A percentile compares a stretch with the other conserved stretches of the same genome.
phyloP scores from a whole-genome alignment of 1,139 yeast genomes.

The Protomyces gravidus region DNA sequence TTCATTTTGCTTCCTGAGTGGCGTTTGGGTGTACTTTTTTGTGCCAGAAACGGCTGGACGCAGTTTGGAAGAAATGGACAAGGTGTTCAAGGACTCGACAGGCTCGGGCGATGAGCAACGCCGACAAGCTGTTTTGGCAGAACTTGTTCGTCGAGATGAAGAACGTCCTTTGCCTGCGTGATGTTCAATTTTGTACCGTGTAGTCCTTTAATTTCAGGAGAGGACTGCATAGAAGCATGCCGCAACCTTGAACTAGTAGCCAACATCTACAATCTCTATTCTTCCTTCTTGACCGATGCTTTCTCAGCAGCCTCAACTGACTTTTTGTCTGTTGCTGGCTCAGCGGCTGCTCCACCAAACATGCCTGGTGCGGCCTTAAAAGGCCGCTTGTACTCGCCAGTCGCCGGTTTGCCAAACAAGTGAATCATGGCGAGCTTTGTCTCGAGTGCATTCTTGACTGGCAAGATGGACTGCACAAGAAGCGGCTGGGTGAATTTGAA shows the following conservation, averaged over 20 bases:
- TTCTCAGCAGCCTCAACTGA: conserved; percentile 83
- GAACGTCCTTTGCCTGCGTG: too few species aligned
- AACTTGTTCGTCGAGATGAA: background rate
- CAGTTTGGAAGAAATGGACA: conserved; percentile 58
- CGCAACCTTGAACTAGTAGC: too few species aligned
- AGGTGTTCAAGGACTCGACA: conserved; percentile 41
- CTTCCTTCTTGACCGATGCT: conserved; percentile 90
- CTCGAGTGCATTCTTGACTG: conserved; percentile 86
- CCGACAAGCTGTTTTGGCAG: conserved; percentile 3
- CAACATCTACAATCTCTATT: too few species aligned
- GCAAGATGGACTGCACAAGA: conserved; percentile 88
- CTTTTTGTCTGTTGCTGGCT: conserved; percentile 74
- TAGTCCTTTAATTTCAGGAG: too few species aligned
- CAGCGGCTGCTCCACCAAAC: conserved; percentile 65
- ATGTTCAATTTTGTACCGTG: too few species aligned
- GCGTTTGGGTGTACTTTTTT: conserved; percentile 41
- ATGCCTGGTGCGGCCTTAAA: conserved; percentile 76
- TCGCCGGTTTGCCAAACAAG: conserved; percentile 73
- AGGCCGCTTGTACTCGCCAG: conserved; percentile 94
- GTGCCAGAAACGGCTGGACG: conserved; percentile 59
- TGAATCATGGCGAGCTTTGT: conserved; percentile 89
- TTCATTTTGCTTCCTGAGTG: conserved; percentile 44
- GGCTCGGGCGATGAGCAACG: conserved; percentile 27
- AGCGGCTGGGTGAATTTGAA: conserved; percentile 97
- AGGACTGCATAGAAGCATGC: too few species aligned